These are phyloP conservation scores for Flueggea neowawraea DNA, from an alignment of 441 rosid species.

Conservation along the genomic window DNA sequence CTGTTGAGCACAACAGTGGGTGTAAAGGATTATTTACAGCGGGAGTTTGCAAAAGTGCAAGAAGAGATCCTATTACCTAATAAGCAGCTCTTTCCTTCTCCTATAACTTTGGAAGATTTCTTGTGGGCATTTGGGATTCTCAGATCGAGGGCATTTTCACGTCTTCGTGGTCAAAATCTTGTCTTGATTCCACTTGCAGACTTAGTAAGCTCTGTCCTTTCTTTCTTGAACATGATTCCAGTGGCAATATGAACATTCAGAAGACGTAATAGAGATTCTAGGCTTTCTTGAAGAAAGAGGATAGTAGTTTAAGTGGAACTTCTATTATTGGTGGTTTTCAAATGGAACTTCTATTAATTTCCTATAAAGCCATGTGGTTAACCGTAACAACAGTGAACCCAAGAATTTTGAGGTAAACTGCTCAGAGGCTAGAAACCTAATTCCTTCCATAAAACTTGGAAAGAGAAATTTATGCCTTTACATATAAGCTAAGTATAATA, in stretches of 20 bases:
- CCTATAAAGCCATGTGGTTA: too few relatives aligned
- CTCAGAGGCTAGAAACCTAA: too few relatives aligned
- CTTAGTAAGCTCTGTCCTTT: slow-evolving; percentile 46
- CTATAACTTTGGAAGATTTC: slow-evolving; percentile 63
- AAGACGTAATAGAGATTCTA: too few relatives aligned
- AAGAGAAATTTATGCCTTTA: too few relatives aligned
- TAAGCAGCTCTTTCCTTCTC: slow-evolving; percentile 55
- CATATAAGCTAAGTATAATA: too few relatives aligned
- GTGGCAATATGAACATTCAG: not conserved
- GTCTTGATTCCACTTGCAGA: slow-evolving; percentile 90
- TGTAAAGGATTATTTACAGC: slow-evolving; percentile 57
- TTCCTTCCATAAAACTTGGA: too few relatives aligned
- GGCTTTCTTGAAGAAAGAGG: too few relatives aligned
- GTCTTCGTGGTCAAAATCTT: slow-evolving; percentile 85
- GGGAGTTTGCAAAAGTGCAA: slow-evolving; percentile 59
- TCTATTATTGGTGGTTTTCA: too few relatives aligned
- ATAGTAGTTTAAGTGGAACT: too few relatives aligned
- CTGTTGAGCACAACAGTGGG: slow-evolving; percentile 71
- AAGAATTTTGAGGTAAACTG: too few relatives aligned
- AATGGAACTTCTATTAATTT: too few relatives aligned
- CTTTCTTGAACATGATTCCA: slow-evolving; percentile 9
- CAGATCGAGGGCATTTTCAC: slow-evolving; percentile 84
- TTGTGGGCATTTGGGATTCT: slow-evolving; percentile 94
- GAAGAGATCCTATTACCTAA: slow-evolving; percentile 57
- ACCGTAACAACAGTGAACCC: too few relatives aligned